These are phyloP conservation scores for Xylariomycetidae sp. DNA, from an alignment of 2,329 filamentous ascomycete species.

Conservation along the genomic window DNA sequence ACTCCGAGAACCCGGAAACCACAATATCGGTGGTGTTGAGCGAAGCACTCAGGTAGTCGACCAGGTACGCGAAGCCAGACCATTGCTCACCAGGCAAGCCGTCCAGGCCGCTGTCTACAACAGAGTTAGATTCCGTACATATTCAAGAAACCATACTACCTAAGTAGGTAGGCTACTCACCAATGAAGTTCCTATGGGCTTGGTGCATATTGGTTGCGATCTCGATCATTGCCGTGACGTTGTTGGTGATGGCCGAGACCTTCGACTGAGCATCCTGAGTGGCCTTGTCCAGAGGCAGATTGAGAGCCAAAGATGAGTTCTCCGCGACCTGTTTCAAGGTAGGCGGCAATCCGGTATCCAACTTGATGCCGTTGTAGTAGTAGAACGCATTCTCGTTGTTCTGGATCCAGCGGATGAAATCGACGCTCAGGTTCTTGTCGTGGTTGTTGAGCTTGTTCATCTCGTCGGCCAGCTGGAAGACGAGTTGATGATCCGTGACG, in stretches of 20 bases:
- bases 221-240: slow-evolving; percentile 29
- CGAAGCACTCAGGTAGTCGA: slow-evolving; percentile 48
- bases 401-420: slow-evolving; percentile 60
- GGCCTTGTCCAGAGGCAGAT: slow-evolving; percentile 27
- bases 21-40: slow-evolving; percentile 49
- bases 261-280: slow-evolving; percentile 30
- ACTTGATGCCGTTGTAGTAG: slow-evolving; percentile 40
- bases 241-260: slow-evolving; percentile 29
- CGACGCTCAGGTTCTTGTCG: slow-evolving; percentile 40
- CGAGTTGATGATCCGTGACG: slow-evolving; percentile 57
- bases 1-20: slow-evolving; percentile 33
- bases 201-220: slow-evolving; percentile 38
- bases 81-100: slow-evolving; percentile 52
- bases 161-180: background rate
- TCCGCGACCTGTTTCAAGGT: slow-evolving; percentile 40
- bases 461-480: slow-evolving; percentile 56
- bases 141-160: slow-evolving; percentile 3
- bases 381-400: slow-evolving; percentile 46
- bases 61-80: slow-evolving; percentile 58
- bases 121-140: background rate
- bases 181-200: slow-evolving; percentile 31
- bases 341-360: slow-evolving; percentile 47
- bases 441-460: slow-evolving; percentile 56
- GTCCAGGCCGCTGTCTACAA: slow-evolving; percentile 27
- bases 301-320: slow-evolving; percentile 35